Base-by-base conservation (phyloP, 495 filamentous ascomycete genomes). In the Bombardia bombarda region DNA sequence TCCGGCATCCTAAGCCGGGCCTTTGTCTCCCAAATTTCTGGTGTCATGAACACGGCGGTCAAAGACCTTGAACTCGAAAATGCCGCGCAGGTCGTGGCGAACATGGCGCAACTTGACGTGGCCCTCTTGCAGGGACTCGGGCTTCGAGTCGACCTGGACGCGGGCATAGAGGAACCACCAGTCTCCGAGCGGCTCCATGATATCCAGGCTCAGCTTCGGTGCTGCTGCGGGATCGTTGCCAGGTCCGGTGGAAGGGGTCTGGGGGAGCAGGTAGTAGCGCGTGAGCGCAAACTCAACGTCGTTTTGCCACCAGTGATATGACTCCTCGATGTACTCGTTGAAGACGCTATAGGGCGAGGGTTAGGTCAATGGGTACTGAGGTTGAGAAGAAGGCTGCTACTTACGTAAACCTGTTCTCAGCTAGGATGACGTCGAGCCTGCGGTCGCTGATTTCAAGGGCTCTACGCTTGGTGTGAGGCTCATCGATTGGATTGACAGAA, bases 21-120 rank as follows among this genome's bases (percentile, higher is more conserved):
- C n/a, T n/a, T n/a, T n/a, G n/a, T n/a, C n/a, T 22, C 32, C 21
- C 38, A 46, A 41, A 17, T 43, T 32, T 25, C 58, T 40, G 1
- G 67, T 66, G 30, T 73, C 70, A 36, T 63, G 62, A 8, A 53
- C 49, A 13, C 65, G 56, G 3, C 70, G 62, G 30, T 73, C 70
- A 32, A 66, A 52, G 9, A 42, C 35, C 40, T 58, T 59, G 46
- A 73, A 73, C 6, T 66, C 58, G 38, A 72, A 69, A n/a, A 72
- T 42, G 30, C 57, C 61, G n/a, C 55, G 44, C 3, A 73, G 51
- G 19, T 62, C 47, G 21, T 57, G 49, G 31, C 56, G 57, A 2
- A 65, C 50, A 3, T 31, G 50, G n/a, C 52, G 22, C 22, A 73
- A 51, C 48, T 55, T 53, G 7, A 54, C 60, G 25, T 61, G 54